phyloP scores from a whole-genome alignment of 2,329 filamentous ascomycete species.

The Fusarium temperatum region DNA sequence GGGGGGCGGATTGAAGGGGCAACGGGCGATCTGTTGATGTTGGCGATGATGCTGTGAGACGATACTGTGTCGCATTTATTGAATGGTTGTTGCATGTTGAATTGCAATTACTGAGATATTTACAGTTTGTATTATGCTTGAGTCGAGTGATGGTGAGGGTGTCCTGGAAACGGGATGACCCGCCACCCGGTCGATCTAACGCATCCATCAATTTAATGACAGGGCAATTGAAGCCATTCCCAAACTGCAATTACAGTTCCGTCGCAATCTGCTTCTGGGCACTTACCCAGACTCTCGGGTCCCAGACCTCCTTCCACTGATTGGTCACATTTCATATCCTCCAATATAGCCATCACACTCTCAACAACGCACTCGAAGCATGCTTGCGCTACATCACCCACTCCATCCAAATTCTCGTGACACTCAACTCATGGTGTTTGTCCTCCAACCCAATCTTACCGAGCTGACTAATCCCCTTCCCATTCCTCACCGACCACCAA shows the following conservation, averaged over 20 bases:
- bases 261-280: not conserved
- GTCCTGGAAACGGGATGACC: not conserved
- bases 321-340: not conserved
- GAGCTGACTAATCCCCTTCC: constrained; percentile 25
- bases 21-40: constrained; percentile 11
- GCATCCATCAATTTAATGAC: not conserved
- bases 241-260: not conserved
- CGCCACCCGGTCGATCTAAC: not conserved
- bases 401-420: not conserved
- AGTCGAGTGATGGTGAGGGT: not conserved
- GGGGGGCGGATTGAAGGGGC: constrained; percentile 33
- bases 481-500: constrained; percentile 17
- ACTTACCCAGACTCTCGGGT: not conserved
- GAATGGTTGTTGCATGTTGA: not conserved
- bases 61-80: not conserved
- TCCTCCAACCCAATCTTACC: not conserved
- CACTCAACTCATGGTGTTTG: not conserved
- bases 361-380: fast-evolving
- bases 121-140: not conserved
- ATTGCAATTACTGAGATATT: not conserved
- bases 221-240: not conserved
- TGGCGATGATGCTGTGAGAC: not conserved
- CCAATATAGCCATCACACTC: fast-evolving
- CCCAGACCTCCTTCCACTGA: not conserved
- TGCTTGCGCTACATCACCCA: not conserved